Base-by-base conservation (phyloP, 257 asterid genomes). In the Cruciata laevipes region DNA sequence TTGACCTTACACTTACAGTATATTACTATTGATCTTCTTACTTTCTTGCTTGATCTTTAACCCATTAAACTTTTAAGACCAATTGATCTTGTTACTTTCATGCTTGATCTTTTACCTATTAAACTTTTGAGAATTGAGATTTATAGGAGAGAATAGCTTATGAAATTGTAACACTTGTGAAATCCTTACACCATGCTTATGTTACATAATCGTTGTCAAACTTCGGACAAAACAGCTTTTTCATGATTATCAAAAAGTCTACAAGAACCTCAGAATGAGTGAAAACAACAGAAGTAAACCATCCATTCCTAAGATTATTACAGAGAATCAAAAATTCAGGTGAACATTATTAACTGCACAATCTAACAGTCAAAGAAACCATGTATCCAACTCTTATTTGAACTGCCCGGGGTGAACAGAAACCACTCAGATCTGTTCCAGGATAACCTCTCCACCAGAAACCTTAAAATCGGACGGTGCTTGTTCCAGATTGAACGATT, bases 391-490 rank as follows among this genome's bases (percentile, higher is more conserved):
- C 40, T 57, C 38, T 18, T 18, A 10, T 62, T 27, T 27, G 76
- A 47, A 61, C 37, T 40, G 42, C 63, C 55, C 1, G 17, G 9
- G 9, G 66, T 42, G 4, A 44, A 18, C 24, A 5, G 35, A 63
- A 25, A 66, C 6, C 21, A 38, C 59, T 78, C 76, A 92, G 74
- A 93, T 90, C 86, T 93, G 96, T 58, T 78, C 84, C 63, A 90
- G 78, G 63, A 93, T 84, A 71, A 84, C 86, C 24, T 90, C 95
- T 32, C 86, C 97, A 17, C 97, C 96, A 11, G 97, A 93, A 74
- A 93, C 96, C 84, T 86, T 73, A 69, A 93, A 78, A 12, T 93
- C 95, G 1, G 97, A 86, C 3, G 97, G 97, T 6, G 87, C 92
- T 67, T 84, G 78, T 73, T 93, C 99, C 79, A 93, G 85, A 51